phyloP scores from a whole-genome alignment of 2,329 filamentous ascomycete species.

The Colletotrichum echinochloae region DNA sequence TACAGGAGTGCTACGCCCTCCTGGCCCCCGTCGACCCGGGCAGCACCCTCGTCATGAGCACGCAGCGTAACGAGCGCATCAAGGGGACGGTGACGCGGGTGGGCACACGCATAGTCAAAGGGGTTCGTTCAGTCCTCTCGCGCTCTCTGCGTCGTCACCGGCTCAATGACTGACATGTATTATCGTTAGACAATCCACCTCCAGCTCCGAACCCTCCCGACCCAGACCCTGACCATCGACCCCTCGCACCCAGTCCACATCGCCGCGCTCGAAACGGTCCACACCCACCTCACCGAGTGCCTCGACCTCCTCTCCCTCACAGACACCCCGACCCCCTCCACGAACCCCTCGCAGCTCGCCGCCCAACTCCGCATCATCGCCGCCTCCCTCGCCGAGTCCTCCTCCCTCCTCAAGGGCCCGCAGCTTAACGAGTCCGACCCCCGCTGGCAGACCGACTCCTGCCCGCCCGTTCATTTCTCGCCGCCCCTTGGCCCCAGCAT shows the following conservation, averaged over 20 bases:
- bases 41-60: conserved; percentile 90
- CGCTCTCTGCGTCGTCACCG: conserved; percentile 6
- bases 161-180: background rate
- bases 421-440: conserved; percentile 54
- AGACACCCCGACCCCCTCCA: conserved; percentile 63
- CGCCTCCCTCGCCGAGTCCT: conserved; percentile 65
- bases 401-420: conserved; percentile 67
- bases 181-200: conserved; percentile 77
- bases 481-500: conserved; percentile 68
- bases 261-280: conserved; percentile 76
- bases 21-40: conserved; percentile 87
- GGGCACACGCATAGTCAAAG: conserved; percentile 91
- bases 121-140: conserved; percentile 68
- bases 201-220: conserved; percentile 75
- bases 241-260: conserved; percentile 68
- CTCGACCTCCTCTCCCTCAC: conserved; percentile 82
- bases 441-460: conserved; percentile 59
- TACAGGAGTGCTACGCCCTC: conserved; percentile 89
- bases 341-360: conserved; percentile 67
- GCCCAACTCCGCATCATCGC: conserved; percentile 68
- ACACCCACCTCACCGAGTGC: conserved; percentile 83
- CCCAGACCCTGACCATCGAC: conserved; percentile 62
- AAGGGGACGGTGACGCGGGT: conserved; percentile 94
- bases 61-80: conserved; percentile 85
- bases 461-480: conserved; percentile 57